Percentiles rank a stretch among this genome's conserved stretches.
These are phyloP conservation scores for Aspergillus pseudoglaucus DNA, from an alignment of 2,329 filamentous ascomycete species.

Conservation along the genomic window DNA sequence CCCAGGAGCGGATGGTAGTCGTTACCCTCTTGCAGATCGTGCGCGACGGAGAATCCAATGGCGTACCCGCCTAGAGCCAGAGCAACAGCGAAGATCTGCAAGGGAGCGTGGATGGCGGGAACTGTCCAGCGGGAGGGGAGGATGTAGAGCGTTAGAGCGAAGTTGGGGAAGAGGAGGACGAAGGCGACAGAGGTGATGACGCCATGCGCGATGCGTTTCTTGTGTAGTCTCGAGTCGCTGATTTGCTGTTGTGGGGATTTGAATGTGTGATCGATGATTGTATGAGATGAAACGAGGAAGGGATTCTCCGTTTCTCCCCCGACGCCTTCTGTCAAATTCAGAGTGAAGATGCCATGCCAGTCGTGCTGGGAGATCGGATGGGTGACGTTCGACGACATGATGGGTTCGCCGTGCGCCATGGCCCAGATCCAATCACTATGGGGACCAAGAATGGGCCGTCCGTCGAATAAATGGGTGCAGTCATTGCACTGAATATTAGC, in stretches of 20 bases:
- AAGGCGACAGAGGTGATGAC: constrained; percentile 34
- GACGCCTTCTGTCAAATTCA: constrained; percentile 45
- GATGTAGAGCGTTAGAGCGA: constrained; percentile 28
- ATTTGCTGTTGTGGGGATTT: constrained; percentile 9
- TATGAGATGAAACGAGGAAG: constrained; percentile 12
- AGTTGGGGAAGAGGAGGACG: constrained; percentile 36
- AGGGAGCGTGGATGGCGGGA: constrained; percentile 38
- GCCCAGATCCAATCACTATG: constrained; percentile 49
- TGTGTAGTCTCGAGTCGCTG: constrained; percentile 11
- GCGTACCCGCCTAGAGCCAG: constrained; percentile 44
- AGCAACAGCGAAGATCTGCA: constrained; percentile 44
- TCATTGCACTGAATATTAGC: constrained; percentile 53
- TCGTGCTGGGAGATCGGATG: constrained; percentile 43
- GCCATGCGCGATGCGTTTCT: constrained; percentile 13
- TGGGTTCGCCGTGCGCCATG: constrained; percentile 38
- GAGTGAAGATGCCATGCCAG: constrained; percentile 34
- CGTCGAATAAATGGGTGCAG: constrained; percentile 48
- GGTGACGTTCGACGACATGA: constrained; percentile 42
- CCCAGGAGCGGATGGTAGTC: constrained; percentile 47
- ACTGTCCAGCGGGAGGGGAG: constrained; percentile 36
- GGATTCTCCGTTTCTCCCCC: constrained; percentile 40
- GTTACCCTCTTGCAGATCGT: constrained; percentile 29
- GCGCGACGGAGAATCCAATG: constrained; percentile 44
- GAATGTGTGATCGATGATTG: constrained; percentile 4
- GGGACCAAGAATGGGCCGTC: constrained; percentile 41